Evolutionary conservation across 257 asterid genomes (phyloP).

Genomic region (Gentiana dahurica): DNA sequence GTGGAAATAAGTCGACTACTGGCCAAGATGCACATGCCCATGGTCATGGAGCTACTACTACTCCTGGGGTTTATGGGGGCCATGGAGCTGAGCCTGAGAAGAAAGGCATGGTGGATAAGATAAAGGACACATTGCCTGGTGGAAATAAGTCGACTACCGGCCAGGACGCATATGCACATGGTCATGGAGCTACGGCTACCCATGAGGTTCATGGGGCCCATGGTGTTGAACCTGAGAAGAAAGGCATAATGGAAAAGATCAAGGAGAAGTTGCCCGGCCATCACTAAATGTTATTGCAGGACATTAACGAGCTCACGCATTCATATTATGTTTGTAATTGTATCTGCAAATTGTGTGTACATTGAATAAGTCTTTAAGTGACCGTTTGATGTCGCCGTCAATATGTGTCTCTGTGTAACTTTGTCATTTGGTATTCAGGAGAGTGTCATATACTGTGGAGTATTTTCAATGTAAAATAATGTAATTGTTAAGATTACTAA

Average conservation of each 20-base stretch:
- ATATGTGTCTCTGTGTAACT: too few species aligned
- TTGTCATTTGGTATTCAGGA: too few species aligned
- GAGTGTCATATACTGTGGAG: too few species aligned
- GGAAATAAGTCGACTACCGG: conserved; percentile 5
- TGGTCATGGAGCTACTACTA: background rate
- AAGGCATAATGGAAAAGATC: conserved; percentile 63
- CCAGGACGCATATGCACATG: conserved; percentile 20
- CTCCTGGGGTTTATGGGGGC: conserved; percentile 34
- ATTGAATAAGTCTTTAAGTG: too few species aligned
- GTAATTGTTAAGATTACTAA: too few species aligned
- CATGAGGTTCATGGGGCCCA: conserved; percentile 16
- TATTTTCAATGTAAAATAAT: too few species aligned
- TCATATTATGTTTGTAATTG: too few species aligned
- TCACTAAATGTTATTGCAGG: conserved; percentile 1
- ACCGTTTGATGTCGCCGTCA: too few species aligned
- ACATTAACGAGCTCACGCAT: too few species aligned
- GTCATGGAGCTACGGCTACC: background rate
- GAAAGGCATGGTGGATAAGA: conserved; percentile 28
- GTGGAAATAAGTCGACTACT: conserved; percentile 8
- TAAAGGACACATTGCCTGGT: conserved; percentile 37
- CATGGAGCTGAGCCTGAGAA: conserved; percentile 30
- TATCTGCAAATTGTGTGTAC: too few species aligned
- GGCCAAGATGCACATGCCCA: too few species aligned
- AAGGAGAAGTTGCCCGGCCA: conserved; percentile 72
- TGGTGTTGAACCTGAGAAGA: conserved; percentile 39